Base-by-base conservation (phyloP, 2,329 filamentous ascomycete genomes). In the Exophiala calicioides region DNA sequence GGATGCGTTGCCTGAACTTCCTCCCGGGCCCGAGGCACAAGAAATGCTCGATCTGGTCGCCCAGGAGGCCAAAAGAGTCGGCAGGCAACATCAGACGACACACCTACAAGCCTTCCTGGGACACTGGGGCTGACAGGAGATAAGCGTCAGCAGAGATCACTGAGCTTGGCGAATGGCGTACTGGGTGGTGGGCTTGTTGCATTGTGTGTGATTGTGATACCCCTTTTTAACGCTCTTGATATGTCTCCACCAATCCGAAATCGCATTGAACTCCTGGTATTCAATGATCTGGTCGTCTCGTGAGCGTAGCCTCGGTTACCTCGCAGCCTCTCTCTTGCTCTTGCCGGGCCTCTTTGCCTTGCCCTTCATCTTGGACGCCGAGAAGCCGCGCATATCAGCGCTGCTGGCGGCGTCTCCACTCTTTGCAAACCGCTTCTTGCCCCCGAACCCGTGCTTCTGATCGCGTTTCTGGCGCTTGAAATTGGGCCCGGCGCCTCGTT, bases 341-440 rank as follows among this genome's bases (percentile, higher is more conserved):
- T 79, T 79, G n/a, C 76, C 76, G 20, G 70, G 71, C 52, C 76
- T 66, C 59, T 73, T 69, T 31, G 66, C 60, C 32, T 50, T 56
- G 20, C 44, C 54, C 47, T 60, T 95, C 88, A 95, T 95, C 71
- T 82, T 86, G 76, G 85, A 89, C 27, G 77, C 78, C 44, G 85
- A 90, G 73, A 94, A 97, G 1, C 80, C 82, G 53, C 81, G 81
- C 58, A 94, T 72, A 67, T 98, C 93, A 52, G 81, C 85, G 35
- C 84, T 90, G 56, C 88, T 94, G 53, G 79, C 65, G 37, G 90
- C 90, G 69, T 96, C 90, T 58, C 89, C 89, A 52, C 90, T 95
- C 81, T 98, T 98, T 46, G 78, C 71, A 66, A 90, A 84, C 44
- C 86, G 79, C 79, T 98, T 98, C 82, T 95, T 96, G 60, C 93